phyloP scores from a whole-genome alignment of 116 monocot species.

The Phalaenopsis hybrid region DNA sequence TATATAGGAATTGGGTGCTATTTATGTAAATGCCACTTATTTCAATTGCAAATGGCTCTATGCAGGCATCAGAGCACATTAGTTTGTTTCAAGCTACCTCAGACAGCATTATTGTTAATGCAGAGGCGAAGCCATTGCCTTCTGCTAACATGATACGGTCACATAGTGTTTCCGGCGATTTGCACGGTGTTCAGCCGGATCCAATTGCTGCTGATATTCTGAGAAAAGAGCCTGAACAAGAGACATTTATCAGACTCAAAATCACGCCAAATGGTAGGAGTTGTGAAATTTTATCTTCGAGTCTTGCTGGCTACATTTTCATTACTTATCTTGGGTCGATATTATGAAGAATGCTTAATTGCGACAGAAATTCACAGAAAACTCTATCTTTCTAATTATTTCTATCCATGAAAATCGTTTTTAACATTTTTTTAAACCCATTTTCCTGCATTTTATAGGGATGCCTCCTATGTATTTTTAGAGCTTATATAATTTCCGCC shows the following conservation, averaged over 20 bases:
- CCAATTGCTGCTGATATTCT: slow-evolving; percentile 97
- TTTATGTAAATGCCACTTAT: not conserved
- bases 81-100: slow-evolving; percentile 39
- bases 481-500: not conserved
- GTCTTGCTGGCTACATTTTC: too few species aligned
- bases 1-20: too few species aligned
- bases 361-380: not conserved
- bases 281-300: too few species aligned
- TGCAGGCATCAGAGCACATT: slow-evolving; percentile 43
- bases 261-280: slow-evolving; percentile 65
- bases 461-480: not conserved
- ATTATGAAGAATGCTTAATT: not conserved
- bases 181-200: slow-evolving; percentile 85
- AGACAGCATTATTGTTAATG: slow-evolving; percentile 43
- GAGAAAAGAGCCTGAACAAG: slow-evolving; percentile 96
- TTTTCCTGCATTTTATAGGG: not conserved
- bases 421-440: too few species aligned
- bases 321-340: not conserved
- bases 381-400: not conserved
- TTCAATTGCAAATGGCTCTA: not conserved
- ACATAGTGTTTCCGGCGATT: slow-evolving; percentile 87
- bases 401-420: not conserved
- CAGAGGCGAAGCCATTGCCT: slow-evolving; percentile 49
- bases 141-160: slow-evolving; percentile 72
- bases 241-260: slow-evolving; percentile 66